Conservation (phyloP, 2,329 filamentous ascomycete genomes). For the Hymenoscyphus linearis region DNA sequence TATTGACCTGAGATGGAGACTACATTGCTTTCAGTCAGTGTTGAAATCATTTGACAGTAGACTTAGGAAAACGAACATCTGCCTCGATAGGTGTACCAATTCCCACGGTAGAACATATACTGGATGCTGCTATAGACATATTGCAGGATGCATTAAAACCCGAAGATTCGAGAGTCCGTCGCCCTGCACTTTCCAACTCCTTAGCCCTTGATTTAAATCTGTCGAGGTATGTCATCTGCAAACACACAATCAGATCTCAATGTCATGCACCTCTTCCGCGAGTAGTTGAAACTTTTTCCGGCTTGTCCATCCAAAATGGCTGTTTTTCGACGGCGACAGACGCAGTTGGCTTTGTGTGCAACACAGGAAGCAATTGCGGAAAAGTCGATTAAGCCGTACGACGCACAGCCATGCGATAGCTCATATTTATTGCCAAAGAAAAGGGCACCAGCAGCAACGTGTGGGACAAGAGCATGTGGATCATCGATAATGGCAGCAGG, state of each 20-base stretch:
- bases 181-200: background rate
- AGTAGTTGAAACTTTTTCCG: background rate
- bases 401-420: background rate
- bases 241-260: background rate
- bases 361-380: background rate
- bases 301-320: background rate
- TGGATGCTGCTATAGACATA: background rate
- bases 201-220: background rate
- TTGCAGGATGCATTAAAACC: background rate
- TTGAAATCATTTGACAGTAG: background rate
- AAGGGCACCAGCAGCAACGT: background rate
- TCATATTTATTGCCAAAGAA: background rate
- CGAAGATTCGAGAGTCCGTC: background rate
- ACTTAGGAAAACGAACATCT: constrained; percentile 15
- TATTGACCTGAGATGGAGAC: constrained; percentile 11
- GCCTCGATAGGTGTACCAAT: constrained; percentile 20
- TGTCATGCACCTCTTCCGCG: background rate
- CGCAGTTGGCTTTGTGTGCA: background rate
- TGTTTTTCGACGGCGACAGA: background rate
- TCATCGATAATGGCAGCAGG: background rate
- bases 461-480: background rate
- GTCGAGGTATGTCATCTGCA: background rate
- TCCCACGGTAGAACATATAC: constrained; percentile 6
- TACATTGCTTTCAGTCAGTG: background rate
- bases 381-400: background rate